phyloP scores from a whole-genome alignment of 495 filamentous ascomycete genomes.

The Immersiella caudata region DNA sequence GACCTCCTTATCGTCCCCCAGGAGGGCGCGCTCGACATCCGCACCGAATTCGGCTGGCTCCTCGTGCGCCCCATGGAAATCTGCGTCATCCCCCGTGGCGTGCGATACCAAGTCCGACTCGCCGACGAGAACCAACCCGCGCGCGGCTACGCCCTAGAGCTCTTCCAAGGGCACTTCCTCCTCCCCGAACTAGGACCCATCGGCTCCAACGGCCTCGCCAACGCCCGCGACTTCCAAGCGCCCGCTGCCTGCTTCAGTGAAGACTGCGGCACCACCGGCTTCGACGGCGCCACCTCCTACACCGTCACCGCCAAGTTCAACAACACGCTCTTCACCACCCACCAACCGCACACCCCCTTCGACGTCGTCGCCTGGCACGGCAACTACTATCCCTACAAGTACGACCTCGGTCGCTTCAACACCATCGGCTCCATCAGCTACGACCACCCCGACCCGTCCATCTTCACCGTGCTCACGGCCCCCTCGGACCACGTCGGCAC shows the following conservation, averaged over 20 bases:
- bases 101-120: conserved; percentile 75
- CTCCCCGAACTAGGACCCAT: conserved; percentile 91
- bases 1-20: conserved; percentile 86
- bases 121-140: conserved; percentile 55
- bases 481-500: conserved; percentile 65
- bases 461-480: conserved; percentile 80
- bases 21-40: conserved; percentile 81
- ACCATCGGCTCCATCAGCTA: conserved; percentile 72
- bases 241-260: conserved; percentile 79
- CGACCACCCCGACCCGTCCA: conserved; percentile 82
- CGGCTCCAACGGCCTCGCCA: conserved; percentile 84
- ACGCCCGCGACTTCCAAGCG: conserved; percentile 84
- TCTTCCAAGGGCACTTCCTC: conserved; percentile 82
- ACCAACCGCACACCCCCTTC: conserved; percentile 75
- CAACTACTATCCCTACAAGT: conserved; percentile 82
- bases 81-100: conserved; percentile 80
- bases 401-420: conserved; percentile 81
- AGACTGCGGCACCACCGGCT: conserved; percentile 44
- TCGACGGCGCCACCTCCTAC: conserved; percentile 51
- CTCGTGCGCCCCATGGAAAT: conserved; percentile 90
- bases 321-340: conserved; percentile 73
- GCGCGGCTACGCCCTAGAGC: conserved; percentile 83
- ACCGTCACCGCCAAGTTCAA: conserved; percentile 76
- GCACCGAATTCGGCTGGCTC: conserved; percentile 80
- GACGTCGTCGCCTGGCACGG: conserved; percentile 86